Evolutionary conservation across 2,329 filamentous ascomycete genomes (phyloP), one percentile per base, ranked within the genome.

Genomic region (Stemphylium vesicarium): DNA sequence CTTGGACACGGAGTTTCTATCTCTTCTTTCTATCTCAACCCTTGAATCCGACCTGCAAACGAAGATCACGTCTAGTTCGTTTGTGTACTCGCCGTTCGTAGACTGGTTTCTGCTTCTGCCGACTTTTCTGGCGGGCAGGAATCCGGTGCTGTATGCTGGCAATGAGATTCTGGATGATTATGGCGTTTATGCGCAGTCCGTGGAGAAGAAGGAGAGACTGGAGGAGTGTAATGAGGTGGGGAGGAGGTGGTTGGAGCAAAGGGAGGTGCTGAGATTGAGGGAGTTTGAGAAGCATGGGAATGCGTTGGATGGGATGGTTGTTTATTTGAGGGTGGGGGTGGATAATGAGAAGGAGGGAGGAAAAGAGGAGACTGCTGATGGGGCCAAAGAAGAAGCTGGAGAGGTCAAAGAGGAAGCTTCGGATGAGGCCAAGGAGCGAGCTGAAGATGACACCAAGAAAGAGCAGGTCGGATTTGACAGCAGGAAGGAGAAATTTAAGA

Each of bases 31-130:
- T 9, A 57, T 76, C 29, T 52, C 51, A 0, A 54, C 66, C 2
- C 43, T 66, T 0, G 4, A 53, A 2, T 39, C 59, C 0, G 40
- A 46, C 6, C 63, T 71, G 13, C 60, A 70, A 29, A 45, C 49
- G 0, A 56, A 67, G 16, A 71, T 76, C 15, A 50, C 61, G 0
- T 11, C 51, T 0, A 22, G 35, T 0, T 59, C 68, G 1, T 75
- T 76, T 29, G 64, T 76, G 3, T 76, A 66, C 50, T 70, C 71
- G 26, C 74, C 74, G 0, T 77, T 76, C 31, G 68, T 77, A 20
- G 73, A 76, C 13, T 75, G 73, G 68, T 65, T 63, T 26, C 47
- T 76, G 13, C 62, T 75, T 0, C 58, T 75, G 1, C 70, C 72
- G 0, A 40, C 62, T 0, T 74, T 75, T 39, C 44, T 77, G 16